These are phyloP conservation scores for Cryptococcus hybrid DNA, from an alignment of 1,284 basidiomycete species.

Conservation along the genomic window DNA sequence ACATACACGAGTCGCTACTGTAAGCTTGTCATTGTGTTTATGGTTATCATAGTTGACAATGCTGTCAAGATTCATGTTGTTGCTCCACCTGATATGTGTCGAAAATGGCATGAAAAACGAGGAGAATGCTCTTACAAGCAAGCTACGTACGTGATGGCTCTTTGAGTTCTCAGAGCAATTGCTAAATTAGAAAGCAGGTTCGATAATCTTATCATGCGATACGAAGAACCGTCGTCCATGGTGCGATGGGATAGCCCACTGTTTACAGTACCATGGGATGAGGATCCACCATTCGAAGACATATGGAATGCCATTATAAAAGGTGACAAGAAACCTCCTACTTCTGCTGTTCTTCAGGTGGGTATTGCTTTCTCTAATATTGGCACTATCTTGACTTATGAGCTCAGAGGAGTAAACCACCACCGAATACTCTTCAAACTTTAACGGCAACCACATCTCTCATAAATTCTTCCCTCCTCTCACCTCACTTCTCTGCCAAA, in stretches of 20 bases:
- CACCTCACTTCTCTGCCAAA: slow-evolving; percentile 55
- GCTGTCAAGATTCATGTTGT: slow-evolving; percentile 59
- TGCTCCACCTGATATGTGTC: slow-evolving; percentile 73
- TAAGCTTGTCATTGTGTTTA: slow-evolving; percentile 52
- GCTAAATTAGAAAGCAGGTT: slow-evolving; percentile 56
- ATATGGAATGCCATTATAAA: slow-evolving; percentile 81
- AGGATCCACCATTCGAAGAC: slow-evolving; percentile 63
- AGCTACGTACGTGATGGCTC: slow-evolving; percentile 63
- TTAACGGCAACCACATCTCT: slow-evolving; percentile 69
- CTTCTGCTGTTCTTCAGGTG: slow-evolving; percentile 78
- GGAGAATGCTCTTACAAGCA: slow-evolving; percentile 57
- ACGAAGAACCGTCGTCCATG: slow-evolving; percentile 95
- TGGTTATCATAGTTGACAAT: not conserved
- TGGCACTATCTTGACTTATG: not conserved
- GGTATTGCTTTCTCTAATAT: slow-evolving; percentile 27
- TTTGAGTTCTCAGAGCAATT: not conserved
- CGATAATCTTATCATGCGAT: slow-evolving; percentile 83
- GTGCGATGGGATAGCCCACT: slow-evolving; percentile 96
- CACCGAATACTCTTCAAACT: slow-evolving; percentile 73
- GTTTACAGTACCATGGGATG: slow-evolving; percentile 74
- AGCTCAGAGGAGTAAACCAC: slow-evolving; percentile 68
- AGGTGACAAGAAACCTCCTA: slow-evolving; percentile 79
- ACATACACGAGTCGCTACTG: slow-evolving; percentile 81
- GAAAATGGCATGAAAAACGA: slow-evolving; percentile 65
- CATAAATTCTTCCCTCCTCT: slow-evolving; percentile 68